Percentiles rank a stretch among this genome's conserved stretches.
Evolutionary conservation across 176 grass and related monocot genomes (phyloP).

Genomic region (Oryza nivara): DNA sequence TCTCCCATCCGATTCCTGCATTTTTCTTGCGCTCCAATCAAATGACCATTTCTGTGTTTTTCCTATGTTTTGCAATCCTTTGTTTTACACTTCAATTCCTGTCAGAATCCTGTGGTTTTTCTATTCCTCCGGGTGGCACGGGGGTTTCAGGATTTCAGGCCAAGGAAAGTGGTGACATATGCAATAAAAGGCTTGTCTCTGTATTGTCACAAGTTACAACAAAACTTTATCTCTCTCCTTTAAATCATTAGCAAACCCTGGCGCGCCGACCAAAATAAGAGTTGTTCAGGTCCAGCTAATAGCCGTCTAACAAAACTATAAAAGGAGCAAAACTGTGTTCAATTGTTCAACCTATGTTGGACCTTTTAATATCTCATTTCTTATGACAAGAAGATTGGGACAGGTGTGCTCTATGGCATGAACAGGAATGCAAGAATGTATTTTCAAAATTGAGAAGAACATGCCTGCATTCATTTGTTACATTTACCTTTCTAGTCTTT

Average conservation of each 20-base stretch:
- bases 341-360: background rate
- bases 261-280: background rate
- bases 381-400: background rate
- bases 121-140: too few relatives aligned
- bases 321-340: background rate
- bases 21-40: too few relatives aligned
- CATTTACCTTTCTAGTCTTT: conserved; percentile 12
- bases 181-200: background rate
- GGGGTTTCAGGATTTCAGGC: background rate
- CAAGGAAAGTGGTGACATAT: background rate
- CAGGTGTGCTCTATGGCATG: background rate
- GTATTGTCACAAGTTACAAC: background rate
- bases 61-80: too few relatives aligned
- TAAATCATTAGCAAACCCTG: background rate
- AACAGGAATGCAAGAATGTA: background rate
- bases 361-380: background rate
- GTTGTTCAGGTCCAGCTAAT: background rate
- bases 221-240: background rate
- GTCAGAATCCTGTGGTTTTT: too few relatives aligned
- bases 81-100: too few relatives aligned
- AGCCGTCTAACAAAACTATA: background rate
- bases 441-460: background rate
- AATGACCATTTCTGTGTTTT: too few relatives aligned
- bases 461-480: background rate
- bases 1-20: too few relatives aligned